Percentiles rank a stretch among this genome's conserved stretches.
Conservation (phyloP, 495 filamentous ascomycete genomes). For the Schizothecium vesticola region DNA sequence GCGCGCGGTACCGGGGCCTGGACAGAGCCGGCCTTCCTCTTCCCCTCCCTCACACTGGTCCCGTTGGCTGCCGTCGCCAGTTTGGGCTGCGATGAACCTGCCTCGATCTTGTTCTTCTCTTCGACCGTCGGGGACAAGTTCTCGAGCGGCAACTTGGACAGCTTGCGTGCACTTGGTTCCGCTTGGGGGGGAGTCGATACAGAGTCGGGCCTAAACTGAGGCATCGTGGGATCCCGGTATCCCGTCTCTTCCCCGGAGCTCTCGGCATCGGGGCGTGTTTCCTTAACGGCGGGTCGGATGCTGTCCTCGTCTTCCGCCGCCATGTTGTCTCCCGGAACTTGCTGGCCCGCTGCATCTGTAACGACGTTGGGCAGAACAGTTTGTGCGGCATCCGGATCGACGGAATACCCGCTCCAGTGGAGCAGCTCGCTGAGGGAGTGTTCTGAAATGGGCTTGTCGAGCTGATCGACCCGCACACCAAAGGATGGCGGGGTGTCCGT, state of each 20-base stretch:
- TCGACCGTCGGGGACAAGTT: neutral
- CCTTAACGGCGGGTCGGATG: conserved; percentile 17
- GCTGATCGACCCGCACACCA: neutral
- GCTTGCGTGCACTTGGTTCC: neutral
- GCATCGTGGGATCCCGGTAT: conserved; percentile 61
- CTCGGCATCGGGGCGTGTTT: conserved; percentile 6
- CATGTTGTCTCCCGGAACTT: neutral
- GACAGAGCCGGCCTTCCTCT: conserved; percentile 34
- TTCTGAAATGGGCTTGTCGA: conserved; percentile 22
- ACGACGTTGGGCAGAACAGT: neutral
- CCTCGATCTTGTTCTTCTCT: neutral
- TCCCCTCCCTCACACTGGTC: conserved; percentile 15
- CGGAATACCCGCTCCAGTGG: neutral
- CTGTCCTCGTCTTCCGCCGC: conserved; percentile 8
- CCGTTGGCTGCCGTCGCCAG: neutral
- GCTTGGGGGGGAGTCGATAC: conserved; percentile 7
- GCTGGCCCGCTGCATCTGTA: neutral
- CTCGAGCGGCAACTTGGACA: neutral
- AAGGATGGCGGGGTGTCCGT: neutral
- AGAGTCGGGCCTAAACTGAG: conserved; percentile 52
- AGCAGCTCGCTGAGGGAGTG: conserved; percentile 26
- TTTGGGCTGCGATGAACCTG: neutral
- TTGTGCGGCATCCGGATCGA: neutral
- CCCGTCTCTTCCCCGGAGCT: neutral
- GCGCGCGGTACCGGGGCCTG: conserved; percentile 22